Base-by-base conservation (phyloP, 495 filamentous ascomycete species). In the Chaetomidium leptoderma region DNA sequence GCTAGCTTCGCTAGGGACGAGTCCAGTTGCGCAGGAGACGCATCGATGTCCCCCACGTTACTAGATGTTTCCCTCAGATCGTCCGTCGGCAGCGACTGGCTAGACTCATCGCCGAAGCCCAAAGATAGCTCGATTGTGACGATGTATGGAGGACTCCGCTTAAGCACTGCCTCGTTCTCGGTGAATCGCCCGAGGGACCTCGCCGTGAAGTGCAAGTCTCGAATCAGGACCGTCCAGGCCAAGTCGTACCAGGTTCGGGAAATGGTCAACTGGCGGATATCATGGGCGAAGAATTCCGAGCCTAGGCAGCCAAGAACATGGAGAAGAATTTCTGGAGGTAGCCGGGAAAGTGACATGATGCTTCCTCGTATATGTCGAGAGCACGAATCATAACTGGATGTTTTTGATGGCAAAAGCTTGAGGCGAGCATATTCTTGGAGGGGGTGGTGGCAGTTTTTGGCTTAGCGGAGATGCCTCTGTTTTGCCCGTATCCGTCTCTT, bases 241-340 rank as follows among this genome's bases (percentile, higher is more conserved):
- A 47, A 13, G 4, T 8, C 21, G 17, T 56, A 48, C 42, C 53
- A 56, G 1, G 0, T 6, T 17, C n/a, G 23, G 6, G 53, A 56
- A 27, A 56, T 23, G 9, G 42, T 39, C n/a, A 56, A 21, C 0
- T 13, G 30, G 4, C 53, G 42, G 42, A 29, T 16, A 16, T 56
- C 53, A 6, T 56, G 53, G 30, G 10, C 9, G 32, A 56, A 56
- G 53, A 47, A 56, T 17, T 37, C 13, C 3, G 32, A 17, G 19
- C 53, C 53, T 6, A 56, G 30, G 43, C 29, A 37, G 43, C 32
- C 16, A 3, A 29, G 30, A n/a, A 56, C 36, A 17, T 33, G 11
- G 29, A 55, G 29, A 3, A 55, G 16, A 16, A 55, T 5, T 40
- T 55, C 53, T 2, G 42, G 7, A 24, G 53, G 53, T 10, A 55